These are phyloP conservation scores for Logfia minima DNA, from an alignment of 129 eudicot genomes.

Conservation along the genomic window DNA sequence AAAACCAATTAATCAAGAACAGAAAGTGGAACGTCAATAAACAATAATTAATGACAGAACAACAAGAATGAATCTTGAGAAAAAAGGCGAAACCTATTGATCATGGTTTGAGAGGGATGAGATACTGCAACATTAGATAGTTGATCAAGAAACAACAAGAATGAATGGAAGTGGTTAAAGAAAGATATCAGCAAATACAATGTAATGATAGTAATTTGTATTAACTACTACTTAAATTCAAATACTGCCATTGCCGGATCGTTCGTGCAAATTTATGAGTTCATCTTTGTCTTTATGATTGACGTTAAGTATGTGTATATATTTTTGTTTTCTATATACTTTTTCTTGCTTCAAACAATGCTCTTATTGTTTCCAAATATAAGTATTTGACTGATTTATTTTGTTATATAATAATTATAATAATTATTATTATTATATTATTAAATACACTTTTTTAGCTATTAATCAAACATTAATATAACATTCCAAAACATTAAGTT, in stretches of 20 bases:
- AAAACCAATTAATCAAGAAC: conserved; percentile 7
- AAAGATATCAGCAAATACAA: neutral
- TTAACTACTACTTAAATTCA: neutral
- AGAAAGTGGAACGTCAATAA: neutral
- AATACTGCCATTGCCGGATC: conserved; percentile 29
- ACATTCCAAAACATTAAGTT: too few species aligned
- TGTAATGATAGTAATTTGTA: neutral
- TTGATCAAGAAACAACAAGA: conserved; percentile 18
- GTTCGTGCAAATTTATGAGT: conserved; percentile 24
- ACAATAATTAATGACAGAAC: neutral
- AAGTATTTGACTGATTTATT: neutral
- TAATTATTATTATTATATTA: too few species aligned
- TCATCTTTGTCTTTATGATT: conserved; percentile 25
- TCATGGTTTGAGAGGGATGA: conserved; percentile 11
- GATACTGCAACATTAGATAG: conserved; percentile 13
- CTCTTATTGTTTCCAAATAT: neutral
- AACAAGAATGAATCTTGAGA: neutral
- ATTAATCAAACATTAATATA: too few species aligned
- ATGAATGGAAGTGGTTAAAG: conserved; percentile 14
- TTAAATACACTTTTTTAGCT: too few species aligned
- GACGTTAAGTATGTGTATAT: conserved; percentile 10
- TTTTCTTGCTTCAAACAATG: neutral
- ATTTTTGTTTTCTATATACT: neutral
- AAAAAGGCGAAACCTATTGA: conserved; percentile 23
- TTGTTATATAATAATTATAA: too few species aligned